phyloP scores from a whole-genome alignment of 768 basidiomycete genomes.

The Roridomyces roridus region DNA sequence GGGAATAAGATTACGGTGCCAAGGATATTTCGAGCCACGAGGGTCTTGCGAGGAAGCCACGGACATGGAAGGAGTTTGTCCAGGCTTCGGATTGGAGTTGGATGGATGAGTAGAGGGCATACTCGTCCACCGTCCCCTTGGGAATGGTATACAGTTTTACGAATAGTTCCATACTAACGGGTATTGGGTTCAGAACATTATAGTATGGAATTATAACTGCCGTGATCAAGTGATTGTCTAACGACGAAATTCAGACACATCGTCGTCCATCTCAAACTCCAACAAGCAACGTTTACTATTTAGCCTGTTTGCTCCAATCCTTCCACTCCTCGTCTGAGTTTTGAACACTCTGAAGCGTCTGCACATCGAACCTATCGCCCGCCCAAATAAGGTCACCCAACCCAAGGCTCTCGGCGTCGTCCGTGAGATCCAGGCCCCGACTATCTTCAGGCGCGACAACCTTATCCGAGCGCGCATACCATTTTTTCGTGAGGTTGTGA shows the following conservation, averaged over 20 bases:
- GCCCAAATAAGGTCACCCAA: not conserved
- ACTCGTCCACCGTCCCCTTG: no score
- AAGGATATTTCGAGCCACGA: not conserved
- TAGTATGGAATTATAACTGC: no score
- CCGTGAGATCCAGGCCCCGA: not conserved
- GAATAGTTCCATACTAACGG: no score
- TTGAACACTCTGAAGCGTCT: not conserved
- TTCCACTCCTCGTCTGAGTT: not conserved
- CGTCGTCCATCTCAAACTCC: not conserved
- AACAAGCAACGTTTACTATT: not conserved
- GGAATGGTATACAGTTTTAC: no score
- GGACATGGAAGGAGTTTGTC: not conserved
- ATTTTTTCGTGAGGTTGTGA: conserved; percentile 2
- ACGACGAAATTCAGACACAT: no score
- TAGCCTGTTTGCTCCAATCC: not conserved
- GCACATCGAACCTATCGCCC: not conserved
- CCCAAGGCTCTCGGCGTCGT: not conserved
- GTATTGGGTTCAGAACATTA: no score
- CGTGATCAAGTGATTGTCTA: no score
- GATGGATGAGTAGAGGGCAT: no score
- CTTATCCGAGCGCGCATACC: conserved; percentile 9
- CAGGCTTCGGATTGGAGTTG: not conserved
- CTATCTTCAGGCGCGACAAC: not conserved
- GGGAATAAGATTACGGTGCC: not conserved
- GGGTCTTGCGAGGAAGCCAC: not conserved